Evolutionary conservation across 257 asterid genomes (phyloP).

Genomic region (Haberlea rhodopensis): DNA sequence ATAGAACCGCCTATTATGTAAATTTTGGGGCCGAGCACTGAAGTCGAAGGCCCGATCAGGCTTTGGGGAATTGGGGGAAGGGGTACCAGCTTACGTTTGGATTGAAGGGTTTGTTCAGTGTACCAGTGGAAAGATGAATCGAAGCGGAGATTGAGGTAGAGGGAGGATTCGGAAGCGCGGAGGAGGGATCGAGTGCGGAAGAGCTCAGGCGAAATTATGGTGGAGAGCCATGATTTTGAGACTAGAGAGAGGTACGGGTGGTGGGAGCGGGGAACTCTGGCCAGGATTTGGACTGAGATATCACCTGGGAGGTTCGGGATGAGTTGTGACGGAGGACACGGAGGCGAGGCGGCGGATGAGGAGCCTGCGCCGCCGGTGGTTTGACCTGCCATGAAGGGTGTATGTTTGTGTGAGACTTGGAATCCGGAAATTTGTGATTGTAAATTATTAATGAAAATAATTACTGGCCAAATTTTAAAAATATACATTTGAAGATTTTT

Average conservation of each 20-base stretch:
- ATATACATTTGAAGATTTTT: too few relatives aligned
- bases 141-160: constrained; percentile 58
- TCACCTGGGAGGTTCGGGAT: constrained; percentile 77
- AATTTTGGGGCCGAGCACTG: constrained; percentile 53
- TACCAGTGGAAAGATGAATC: constrained; percentile 64
- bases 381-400: constrained; percentile 35
- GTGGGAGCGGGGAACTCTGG: constrained; percentile 60
- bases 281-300: constrained; percentile 64
- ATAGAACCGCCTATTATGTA: constrained; percentile 82
- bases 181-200: constrained; percentile 62
- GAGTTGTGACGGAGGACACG: constrained; percentile 24
- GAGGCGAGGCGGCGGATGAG: constrained; percentile 14
- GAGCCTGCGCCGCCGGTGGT: constrained; percentile 22
- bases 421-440: not conserved
- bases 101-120: constrained; percentile 32
- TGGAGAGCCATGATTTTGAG: constrained; percentile 70
- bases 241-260: constrained; percentile 64
- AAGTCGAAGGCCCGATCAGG: constrained; percentile 65
- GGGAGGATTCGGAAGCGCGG: constrained; percentile 48
- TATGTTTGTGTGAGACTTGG: constrained; percentile 7
- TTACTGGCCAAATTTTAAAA: too few relatives aligned
- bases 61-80: constrained; percentile 56
- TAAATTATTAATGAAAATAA: too few relatives aligned
- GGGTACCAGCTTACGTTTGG: constrained; percentile 32
- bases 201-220: constrained; percentile 48